Evolutionary conservation across 148 eudicot genomes (phyloP).

Genomic region (Silene uniflora): DNA sequence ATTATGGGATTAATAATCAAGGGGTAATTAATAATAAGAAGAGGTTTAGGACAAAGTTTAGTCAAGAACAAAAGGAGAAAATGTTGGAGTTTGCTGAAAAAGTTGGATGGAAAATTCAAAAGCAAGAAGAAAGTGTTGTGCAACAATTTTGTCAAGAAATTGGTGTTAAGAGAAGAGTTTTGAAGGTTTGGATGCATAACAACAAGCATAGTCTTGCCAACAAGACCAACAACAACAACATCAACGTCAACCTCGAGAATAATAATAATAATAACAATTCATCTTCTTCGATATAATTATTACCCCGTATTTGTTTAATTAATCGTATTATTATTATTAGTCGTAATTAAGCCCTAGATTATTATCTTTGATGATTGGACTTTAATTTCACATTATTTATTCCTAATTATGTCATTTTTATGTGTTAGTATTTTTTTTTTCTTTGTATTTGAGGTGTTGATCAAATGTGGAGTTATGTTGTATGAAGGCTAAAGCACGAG

Average conservation of each 20-base stretch:
- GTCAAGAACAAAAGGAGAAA: conserved; percentile 70
- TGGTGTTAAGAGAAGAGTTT: conserved; percentile 66
- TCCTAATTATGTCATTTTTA: neutral
- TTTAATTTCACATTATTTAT: neutral
- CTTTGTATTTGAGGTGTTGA: too few relatives aligned
- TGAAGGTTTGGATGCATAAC: conserved; percentile 98
- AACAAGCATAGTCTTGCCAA: conserved; percentile 82
- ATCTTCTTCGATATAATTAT: neutral
- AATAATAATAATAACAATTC: neutral
- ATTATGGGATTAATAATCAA: neutral
- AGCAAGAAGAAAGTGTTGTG: conserved; percentile 52
- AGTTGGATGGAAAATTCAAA: conserved; percentile 73
- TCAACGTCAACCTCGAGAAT: neutral
- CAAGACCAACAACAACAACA: conserved; percentile 26
- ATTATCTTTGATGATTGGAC: neutral
- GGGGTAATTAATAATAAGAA: conserved; percentile 31
- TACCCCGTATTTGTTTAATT: neutral
- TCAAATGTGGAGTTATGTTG: neutral
- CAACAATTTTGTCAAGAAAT: conserved; percentile 58
- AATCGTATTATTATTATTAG: neutral
- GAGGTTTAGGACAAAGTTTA: conserved; percentile 71
- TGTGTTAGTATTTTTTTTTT: neutral
- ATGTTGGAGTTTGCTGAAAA: conserved; percentile 69
- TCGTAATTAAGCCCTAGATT: neutral
- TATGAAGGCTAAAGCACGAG: too few relatives aligned